These are phyloP conservation scores for Tricharina praecox DNA, from an alignment of 495 filamentous ascomycete genomes.

Conservation along the genomic window DNA sequence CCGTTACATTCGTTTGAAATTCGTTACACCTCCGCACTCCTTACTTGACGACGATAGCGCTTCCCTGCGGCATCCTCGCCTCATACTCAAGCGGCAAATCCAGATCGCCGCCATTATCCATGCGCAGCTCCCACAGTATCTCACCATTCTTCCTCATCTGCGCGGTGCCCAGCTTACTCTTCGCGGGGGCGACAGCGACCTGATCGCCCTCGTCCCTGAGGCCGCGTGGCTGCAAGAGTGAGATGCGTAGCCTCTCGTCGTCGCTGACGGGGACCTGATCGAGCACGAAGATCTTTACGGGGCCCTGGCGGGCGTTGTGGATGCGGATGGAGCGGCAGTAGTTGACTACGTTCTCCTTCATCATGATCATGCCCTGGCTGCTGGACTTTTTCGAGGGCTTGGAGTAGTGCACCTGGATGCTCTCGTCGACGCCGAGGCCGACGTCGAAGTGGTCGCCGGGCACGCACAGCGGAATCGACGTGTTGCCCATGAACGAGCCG, in stretches of 20 bases:
- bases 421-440: conserved; percentile 48
- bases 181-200: conserved; percentile 27
- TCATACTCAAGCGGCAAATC: conserved; percentile 49
- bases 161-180: conserved; percentile 12
- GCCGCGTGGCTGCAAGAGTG: conserved; percentile 37
- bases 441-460: conserved; percentile 40
- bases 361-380: conserved; percentile 10
- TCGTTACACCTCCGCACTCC: too few relatives aligned
- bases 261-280: conserved; percentile 54
- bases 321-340: conserved; percentile 34
- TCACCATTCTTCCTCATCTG: conserved; percentile 42
- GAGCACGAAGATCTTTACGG: conserved; percentile 32
- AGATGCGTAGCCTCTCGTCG: conserved; percentile 43
- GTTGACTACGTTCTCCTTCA: conserved; percentile 41
- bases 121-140: conserved; percentile 40
- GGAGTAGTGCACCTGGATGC: conserved; percentile 42
- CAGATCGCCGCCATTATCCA: conserved; percentile 41
- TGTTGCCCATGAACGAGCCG: conserved; percentile 48
- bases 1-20: too few relatives aligned
- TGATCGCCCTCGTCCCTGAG: conserved; percentile 32
- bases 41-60: conserved; percentile 28
- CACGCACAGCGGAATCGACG: conserved; percentile 39
- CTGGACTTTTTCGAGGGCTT: conserved; percentile 38
- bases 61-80: conserved; percentile 37
- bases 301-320: neutral